Conservation (phyloP, 768 basidiomycete genomes). For the Trametes cinnabarina region DNA sequence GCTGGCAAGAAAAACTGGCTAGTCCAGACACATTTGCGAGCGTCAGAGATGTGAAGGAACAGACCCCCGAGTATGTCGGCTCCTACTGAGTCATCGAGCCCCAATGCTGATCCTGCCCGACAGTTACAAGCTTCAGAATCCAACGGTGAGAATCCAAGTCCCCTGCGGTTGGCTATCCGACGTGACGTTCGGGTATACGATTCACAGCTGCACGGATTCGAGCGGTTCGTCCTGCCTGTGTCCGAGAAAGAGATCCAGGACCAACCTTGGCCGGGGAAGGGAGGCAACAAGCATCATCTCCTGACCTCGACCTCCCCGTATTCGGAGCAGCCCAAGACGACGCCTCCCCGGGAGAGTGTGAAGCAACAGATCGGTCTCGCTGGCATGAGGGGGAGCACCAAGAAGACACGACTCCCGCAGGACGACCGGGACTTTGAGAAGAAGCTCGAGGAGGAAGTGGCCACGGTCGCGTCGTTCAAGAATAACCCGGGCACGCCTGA, state of each 20-base stretch:
- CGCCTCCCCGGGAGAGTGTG: too few relatives aligned
- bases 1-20: too few relatives aligned
- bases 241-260: conserved; percentile 14
- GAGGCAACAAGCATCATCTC: neutral
- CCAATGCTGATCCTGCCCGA: neutral
- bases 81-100: too few relatives aligned
- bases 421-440: neutral
- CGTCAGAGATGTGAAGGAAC: neutral
- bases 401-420: neutral
- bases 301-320: neutral
- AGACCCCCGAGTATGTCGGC: neutral
- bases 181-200: too few relatives aligned
- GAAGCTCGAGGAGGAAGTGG: conserved; percentile 15
- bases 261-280: conserved; percentile 14
- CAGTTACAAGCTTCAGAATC: conserved; percentile 6
- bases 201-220: conserved; percentile 19
- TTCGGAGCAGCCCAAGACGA: neutral
- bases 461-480: conserved; percentile 1
- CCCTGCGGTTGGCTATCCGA: neutral
- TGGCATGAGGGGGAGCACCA: neutral
- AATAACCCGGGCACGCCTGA: conserved; percentile 15
- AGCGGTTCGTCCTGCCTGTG: conserved; percentile 13
- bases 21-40: neutral
- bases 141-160: neutral
- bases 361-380: too few relatives aligned